Evolutionary conservation across 2,329 filamentous ascomycete genomes (phyloP), one percentile per base, ranked within the genome.

Genomic region (Trichoderma endophyticum): DNA sequence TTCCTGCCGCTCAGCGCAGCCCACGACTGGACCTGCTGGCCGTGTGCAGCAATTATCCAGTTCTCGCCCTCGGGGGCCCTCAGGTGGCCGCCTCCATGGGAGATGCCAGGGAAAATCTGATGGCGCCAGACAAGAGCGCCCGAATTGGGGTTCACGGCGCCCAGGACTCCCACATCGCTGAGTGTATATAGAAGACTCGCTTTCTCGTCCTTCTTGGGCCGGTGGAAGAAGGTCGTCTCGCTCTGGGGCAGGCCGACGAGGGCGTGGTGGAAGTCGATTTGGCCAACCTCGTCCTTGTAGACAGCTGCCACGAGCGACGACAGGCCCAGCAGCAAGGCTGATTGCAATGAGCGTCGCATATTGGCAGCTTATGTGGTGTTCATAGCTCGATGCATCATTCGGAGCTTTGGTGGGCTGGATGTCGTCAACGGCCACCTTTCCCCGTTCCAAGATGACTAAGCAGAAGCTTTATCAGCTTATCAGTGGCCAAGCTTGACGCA

Each of bases 181-280:
- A 98, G 84, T 0, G 96, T 97, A 81, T 98, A 99, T 67, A 99
- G 87, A 48, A 99, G 87, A 69, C 93, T 95, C 43, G 95, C 95
- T 81, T 93, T 94, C 74, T 95, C 95, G 76, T 91, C 89, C 74
- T 89, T 87, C 78, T 92, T 88, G 51, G 96, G 95, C 76, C 91
- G 92, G 83, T 98, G 94, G 89, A 98, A 98, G 87, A 98, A 97
- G 76, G 95, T 98, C 73, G 93, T 93, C 74, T 93, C 89, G 80
- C 89, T 86, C 80, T 92, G 92, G 70, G 96, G 94, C 48, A 93
- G 84, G 78, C 96, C 96, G 78, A 99, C 85, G 63, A 98, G 90
- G 75, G 93, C 90, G 84, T 97, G 91, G 83, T 98, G 95, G 84
- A 94, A 98, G 83, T 99, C 96, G 81, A 97, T 89, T 77, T 93